Base-by-base conservation (phyloP, 441 rosid species). In the Iberis amara region DNA sequence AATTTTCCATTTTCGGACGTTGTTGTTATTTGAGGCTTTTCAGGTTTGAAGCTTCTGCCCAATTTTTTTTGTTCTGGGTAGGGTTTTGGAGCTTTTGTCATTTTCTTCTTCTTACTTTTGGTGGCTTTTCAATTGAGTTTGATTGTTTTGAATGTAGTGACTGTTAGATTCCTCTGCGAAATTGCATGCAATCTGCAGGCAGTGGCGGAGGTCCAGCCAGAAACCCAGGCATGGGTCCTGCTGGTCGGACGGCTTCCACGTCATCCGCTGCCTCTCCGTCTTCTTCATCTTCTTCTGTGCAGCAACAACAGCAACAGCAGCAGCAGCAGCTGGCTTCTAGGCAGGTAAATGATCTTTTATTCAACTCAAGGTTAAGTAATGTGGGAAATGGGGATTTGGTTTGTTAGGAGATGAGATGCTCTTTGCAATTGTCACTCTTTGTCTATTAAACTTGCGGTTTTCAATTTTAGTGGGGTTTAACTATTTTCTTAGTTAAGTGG, bases 181-280 rank as follows among this genome's bases (percentile, higher is more conserved):
- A 47, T 78, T 77, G 80, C 68, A 92, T 92, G 97, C 97, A 89
- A 71, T 80, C 96, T 61, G 94, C 85, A 40, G 89, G 81, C 52
- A 80, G 76, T 44, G 88, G 78, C 39, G 89, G 83, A 68, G 96
- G 88, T 56, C 76, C 97, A 73, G 38, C 83, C 75, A 76, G 96
- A 64, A 78, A 75, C 61, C 72, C 71, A 54, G 74, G 62, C n/a
- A 70, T 72, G 74, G 86, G 83, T 15, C 86, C 80, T 43, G 79
- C 80, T 35, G 94, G 82, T 62, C 85, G 96, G 74, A 80, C 94
- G 21, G 67, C 82, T 2, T 78, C 96, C 65, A 79, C 91, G 28
- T 80, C 97, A 44, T 84, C 97, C 14, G 90, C 96, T 15, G 96
- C 98, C 8, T 88, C 98, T 52, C 94, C 99, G 9, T 69, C 99